A percentile compares a stretch with the other conserved stretches of the same genome.
Evolutionary conservation across 352 stramenopile species (phyloP).

Genomic region (Phytophthora tubulina): DNA sequence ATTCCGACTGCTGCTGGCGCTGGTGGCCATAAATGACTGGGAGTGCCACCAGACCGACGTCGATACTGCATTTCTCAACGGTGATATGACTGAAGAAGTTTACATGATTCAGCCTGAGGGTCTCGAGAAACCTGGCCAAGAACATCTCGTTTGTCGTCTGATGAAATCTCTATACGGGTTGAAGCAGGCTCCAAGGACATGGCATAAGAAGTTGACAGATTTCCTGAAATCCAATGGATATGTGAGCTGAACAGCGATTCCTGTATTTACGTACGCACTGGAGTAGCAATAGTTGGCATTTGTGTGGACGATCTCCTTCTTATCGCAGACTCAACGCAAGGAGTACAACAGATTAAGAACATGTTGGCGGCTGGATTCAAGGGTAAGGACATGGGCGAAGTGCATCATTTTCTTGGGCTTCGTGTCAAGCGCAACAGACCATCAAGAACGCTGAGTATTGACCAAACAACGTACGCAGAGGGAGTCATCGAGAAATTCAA

Average conservation of each 20-base stretch:
- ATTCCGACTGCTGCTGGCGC: slow-evolving; percentile 16
- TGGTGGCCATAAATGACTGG: slow-evolving; percentile 22
- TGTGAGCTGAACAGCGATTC: slow-evolving; percentile 26
- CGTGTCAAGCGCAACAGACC: slow-evolving; percentile 1
- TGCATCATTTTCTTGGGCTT: slow-evolving; percentile 18
- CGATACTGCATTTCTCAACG: slow-evolving; percentile 23
- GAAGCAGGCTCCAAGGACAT: slow-evolving; percentile 22
- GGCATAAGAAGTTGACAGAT: slow-evolving; percentile 28
- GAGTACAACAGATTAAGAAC: slow-evolving; percentile 1
- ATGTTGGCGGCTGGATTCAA: slow-evolving; percentile 18
- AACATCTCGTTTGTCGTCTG: slow-evolving; percentile 12
- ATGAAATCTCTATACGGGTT: slow-evolving; percentile 13
- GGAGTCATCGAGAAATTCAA: slow-evolving; percentile 22
- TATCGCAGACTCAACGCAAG: not conserved
- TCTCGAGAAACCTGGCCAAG: not conserved
- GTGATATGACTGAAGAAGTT: slow-evolving; percentile 25
- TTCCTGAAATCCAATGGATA: slow-evolving; percentile 19
- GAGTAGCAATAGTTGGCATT: slow-evolving; percentile 17
- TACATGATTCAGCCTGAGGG: slow-evolving; percentile 27
- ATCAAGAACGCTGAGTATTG: slow-evolving; percentile 7
- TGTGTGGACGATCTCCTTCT: slow-evolving; percentile 25
- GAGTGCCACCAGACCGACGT: slow-evolving; percentile 32
- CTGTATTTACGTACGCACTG: slow-evolving; percentile 20
- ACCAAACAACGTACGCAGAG: slow-evolving; percentile 20
- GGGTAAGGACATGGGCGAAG: slow-evolving; percentile 23